These are phyloP conservation scores for Ploettnerulaceae sp. DNA, from an alignment of 2,329 filamentous ascomycete species.

Conservation along the genomic window DNA sequence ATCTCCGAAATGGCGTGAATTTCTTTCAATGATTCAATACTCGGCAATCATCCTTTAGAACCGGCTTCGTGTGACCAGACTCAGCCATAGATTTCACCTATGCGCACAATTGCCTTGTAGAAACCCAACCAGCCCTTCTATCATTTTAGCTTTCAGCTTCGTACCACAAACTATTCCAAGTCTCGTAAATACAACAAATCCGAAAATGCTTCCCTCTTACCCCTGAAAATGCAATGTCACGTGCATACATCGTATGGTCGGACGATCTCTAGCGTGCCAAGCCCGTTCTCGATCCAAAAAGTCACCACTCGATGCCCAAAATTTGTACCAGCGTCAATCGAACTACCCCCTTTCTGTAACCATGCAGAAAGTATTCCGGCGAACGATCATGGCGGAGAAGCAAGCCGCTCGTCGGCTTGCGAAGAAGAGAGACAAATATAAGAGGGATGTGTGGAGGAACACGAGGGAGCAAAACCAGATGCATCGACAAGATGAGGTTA, in stretches of 20 bases:
- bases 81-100: background rate
- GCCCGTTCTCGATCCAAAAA: constrained; percentile 19
- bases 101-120: background rate
- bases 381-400: constrained; percentile 61
- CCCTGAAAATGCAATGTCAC: constrained; percentile 11
- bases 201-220: background rate
- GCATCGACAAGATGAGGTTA: constrained; percentile 30
- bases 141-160: constrained; percentile 7
- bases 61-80: background rate
- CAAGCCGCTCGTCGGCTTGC: constrained; percentile 49
- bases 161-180: background rate
- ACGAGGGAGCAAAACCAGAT: constrained; percentile 15
- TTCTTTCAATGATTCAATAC: constrained; percentile 6
- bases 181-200: constrained; percentile 9
- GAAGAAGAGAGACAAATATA: constrained; percentile 34
- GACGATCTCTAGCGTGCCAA: constrained; percentile 18
- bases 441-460: constrained; percentile 25
- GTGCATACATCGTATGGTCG: constrained; percentile 3
- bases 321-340: constrained; percentile 6
- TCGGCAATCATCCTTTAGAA: background rate
- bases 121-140: constrained; percentile 8
- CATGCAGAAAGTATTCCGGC: constrained; percentile 69
- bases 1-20: background rate
- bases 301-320: constrained; percentile 6
- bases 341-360: constrained; percentile 19